Evolutionary conservation across 1,284 basidiomycete species (phyloP).

Genomic region (Xanthoconium separans): DNA sequence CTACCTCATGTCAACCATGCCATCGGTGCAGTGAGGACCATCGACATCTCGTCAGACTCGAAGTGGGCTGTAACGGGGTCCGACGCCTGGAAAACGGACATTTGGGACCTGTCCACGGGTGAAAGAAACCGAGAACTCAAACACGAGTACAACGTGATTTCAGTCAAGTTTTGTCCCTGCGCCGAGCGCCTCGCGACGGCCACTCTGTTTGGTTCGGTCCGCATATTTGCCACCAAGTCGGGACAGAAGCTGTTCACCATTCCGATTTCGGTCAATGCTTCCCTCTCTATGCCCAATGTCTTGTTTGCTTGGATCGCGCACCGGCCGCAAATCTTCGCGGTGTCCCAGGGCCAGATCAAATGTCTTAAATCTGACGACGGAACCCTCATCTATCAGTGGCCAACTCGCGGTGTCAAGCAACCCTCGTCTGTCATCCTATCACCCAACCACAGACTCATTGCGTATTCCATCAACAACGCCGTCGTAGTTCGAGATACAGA

Average conservation of each 20-base stretch:
- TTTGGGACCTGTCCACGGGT: conserved; percentile 12
- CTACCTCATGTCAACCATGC: not conserved
- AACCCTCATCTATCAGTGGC: conserved; percentile 7
- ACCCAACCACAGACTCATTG: conserved; percentile 2
- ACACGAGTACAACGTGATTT: conserved; percentile 19
- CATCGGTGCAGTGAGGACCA: conserved; percentile 12
- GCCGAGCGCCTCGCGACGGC: conserved; percentile 7
- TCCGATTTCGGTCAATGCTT: conserved; percentile 13
- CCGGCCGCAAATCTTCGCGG: conserved; percentile 18
- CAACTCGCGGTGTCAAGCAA: conserved; percentile 5
- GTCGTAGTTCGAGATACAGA: conserved; percentile 10
- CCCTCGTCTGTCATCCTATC: conserved; percentile 7
- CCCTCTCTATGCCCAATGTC: conserved; percentile 1
- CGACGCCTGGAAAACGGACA: conserved; percentile 3
- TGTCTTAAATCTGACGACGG: conserved; percentile 18
- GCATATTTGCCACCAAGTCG: conserved; percentile 6
- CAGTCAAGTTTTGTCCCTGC: conserved; percentile 22
- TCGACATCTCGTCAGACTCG: conserved; percentile 9
- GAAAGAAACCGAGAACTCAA: not conserved
- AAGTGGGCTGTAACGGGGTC: conserved; percentile 8
- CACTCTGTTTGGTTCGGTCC: conserved; percentile 8
- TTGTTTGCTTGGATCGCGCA: conserved; percentile 13
- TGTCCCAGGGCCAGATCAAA: conserved; percentile 22
- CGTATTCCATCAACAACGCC: conserved; percentile 5
- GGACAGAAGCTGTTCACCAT: conserved; percentile 20